phyloP scores from a whole-genome alignment of 768 basidiomycete species.

The Naganishia randhawae region DNA sequence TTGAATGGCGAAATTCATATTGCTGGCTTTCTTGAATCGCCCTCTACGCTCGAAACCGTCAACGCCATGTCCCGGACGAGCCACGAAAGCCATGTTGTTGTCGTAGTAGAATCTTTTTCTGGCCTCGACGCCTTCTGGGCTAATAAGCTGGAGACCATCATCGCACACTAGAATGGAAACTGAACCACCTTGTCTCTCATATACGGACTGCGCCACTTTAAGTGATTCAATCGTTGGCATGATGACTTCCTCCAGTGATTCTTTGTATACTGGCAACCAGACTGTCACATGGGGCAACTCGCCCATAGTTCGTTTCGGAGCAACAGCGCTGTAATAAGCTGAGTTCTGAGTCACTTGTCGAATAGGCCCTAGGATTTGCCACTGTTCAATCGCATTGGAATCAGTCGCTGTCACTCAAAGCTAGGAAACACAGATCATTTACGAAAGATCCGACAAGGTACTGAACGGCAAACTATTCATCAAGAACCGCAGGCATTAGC shows the following conservation, averaged over 20 bases:
- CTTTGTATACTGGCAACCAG: conserved; percentile 82
- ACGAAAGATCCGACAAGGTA: conserved; percentile 52
- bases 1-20: conserved; percentile 80
- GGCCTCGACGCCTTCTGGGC: conserved; percentile 61
- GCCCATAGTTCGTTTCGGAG: conserved; percentile 40
- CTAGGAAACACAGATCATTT: conserved; percentile 27
- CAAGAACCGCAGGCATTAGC: too few relatives aligned
- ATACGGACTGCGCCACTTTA: conserved; percentile 82
- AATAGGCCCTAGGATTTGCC: conserved; percentile 50
- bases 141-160: conserved; percentile 71
- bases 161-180: conserved; percentile 77
- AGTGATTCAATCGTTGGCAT: conserved; percentile 61
- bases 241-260: conserved; percentile 56
- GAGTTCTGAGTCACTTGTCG: conserved; percentile 48
- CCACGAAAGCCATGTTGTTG: conserved; percentile 74
- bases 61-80: conserved; percentile 67
- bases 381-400: conserved; percentile 26
- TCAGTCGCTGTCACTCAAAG: too few relatives aligned
- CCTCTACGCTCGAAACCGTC: conserved; percentile 77
- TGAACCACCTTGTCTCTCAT: conserved; percentile 81
- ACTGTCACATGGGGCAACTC: conserved; percentile 51
- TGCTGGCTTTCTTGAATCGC: conserved; percentile 89
- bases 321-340: conserved; percentile 46
- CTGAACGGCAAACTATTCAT: neutral
- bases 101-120: conserved; percentile 69